Percentiles rank a stretch among this genome's conserved stretches.
Conservation (phyloP, 768 basidiomycete species). For the Dioszegia crocea region DNA sequence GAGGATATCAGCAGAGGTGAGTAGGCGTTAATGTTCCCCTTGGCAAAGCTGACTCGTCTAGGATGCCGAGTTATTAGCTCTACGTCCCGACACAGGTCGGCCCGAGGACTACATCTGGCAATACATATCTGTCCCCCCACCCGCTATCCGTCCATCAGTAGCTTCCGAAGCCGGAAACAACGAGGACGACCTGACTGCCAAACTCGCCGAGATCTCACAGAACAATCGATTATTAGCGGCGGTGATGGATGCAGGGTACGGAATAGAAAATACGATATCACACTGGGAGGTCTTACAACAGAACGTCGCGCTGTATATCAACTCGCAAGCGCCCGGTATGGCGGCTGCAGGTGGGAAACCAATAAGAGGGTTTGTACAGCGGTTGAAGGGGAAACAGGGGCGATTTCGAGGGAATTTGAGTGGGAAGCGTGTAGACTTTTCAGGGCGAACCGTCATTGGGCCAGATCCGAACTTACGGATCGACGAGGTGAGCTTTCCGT, state of each 20-base stretch:
- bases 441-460: conserved; percentile 95
- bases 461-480: conserved; percentile 98
- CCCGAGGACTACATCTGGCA: conserved; percentile 99
- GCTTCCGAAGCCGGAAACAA: conserved; percentile 97
- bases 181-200: conserved; percentile 96
- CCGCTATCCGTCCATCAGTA: conserved; percentile 94
- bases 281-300: conserved; percentile 96
- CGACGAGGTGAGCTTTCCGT: conserved; percentile 63
- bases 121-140: conserved; percentile 95
- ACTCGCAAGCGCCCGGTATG: conserved; percentile 92
- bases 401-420: conserved; percentile 97
- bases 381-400: conserved; percentile 97
- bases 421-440: conserved; percentile 98
- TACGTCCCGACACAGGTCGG: conserved; percentile 79
- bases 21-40: too few species aligned
- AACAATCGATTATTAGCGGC: conserved; percentile 89
- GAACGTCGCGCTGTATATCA: conserved; percentile 95
- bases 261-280: conserved; percentile 56
- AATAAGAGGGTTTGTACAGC: conserved; percentile 94
- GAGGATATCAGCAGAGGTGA: conserved; percentile 83
- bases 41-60: conserved; percentile 44
- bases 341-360: conserved; percentile 78
- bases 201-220: conserved; percentile 93
- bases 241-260: conserved; percentile 73
- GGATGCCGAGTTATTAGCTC: conserved; percentile 92